These are phyloP conservation scores for Monosporozyma servazzii DNA, from an alignment of 805 yeast species.

Conservation along the genomic window DNA sequence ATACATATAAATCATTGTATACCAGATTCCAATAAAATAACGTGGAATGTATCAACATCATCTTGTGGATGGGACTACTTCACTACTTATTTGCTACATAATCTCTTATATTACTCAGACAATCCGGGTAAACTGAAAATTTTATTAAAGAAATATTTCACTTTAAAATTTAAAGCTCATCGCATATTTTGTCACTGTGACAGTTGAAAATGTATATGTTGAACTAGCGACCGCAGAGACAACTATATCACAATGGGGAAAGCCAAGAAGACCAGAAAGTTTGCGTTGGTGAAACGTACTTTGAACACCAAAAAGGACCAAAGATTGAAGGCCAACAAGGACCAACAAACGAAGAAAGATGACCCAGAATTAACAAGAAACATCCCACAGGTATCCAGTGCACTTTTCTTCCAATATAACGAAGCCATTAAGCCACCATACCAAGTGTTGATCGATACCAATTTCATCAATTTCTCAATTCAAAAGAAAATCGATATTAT, in stretches of 20 bases:
- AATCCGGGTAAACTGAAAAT: not conserved
- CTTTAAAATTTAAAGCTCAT: not conserved
- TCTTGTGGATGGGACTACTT: no score
- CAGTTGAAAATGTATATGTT: no score
- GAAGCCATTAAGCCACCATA: slow-evolving; percentile 96
- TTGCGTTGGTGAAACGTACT: slow-evolving; percentile 83
- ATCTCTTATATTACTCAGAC: no score
- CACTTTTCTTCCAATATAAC: slow-evolving; percentile 89
- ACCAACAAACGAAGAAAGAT: slow-evolving; percentile 36
- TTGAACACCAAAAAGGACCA: slow-evolving; percentile 60
- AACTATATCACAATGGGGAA: slow-evolving; percentile 84
- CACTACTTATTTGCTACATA: no score
- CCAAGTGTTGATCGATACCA: slow-evolving; percentile 91
- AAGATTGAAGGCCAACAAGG: slow-evolving; percentile 37
- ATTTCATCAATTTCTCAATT: slow-evolving; percentile 91
- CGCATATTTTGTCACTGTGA: no score
- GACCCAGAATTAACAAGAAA: slow-evolving; percentile 72
- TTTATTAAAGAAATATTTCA: not conserved
- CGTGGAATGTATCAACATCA: no score
- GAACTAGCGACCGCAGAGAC: no score
- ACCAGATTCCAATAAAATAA: no score
- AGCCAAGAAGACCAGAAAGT: slow-evolving; percentile 93
- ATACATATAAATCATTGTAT: not conserved
- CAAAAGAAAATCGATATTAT: slow-evolving; percentile 91
- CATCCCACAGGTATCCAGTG: slow-evolving; percentile 91